Evolutionary conservation across 75 land plant genomes (phyloP), one percentile per base, ranked within the genome.

Genomic region (Isoetes taiwanensis): DNA sequence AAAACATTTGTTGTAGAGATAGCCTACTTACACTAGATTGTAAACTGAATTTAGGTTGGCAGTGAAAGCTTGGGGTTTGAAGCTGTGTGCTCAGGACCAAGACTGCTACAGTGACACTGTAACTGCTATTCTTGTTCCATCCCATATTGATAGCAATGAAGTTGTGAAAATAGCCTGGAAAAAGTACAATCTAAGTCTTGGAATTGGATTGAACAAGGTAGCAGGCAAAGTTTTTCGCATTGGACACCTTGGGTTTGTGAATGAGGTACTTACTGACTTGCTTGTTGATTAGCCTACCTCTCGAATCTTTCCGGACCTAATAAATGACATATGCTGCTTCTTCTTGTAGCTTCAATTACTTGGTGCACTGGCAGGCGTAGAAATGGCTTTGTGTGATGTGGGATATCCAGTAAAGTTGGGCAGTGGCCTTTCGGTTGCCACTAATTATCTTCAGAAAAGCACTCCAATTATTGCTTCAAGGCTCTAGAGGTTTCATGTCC

Each of bases 161-260:
- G 50, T 46, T 19, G 50, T 46, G 16, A 16, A 23, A 19, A n/a
- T 46, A 8, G 50, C 50, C 6, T 46, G 50, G 50, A 46, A n/a
- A 16, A 46, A 46, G n/a, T 46, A 46, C 50, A 16, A 46, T 23
- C 16, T 46, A 23, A 46, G 50, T n/a, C 16, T 46, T 46, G 50
- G 50, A 46, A 46, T 46, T 23, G 50, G 50, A 5, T 23, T 46
- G 6, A 46, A 46, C 50, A 46, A 46, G 50, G 50, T 46, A 4
- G 50, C 50, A 8, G 50, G 50, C 4, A 46, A 46, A 23, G 50
- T 46, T 19, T 46, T 46, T n/a, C 50, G 50, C 50, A 46, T 46
- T n/a, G 50, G 50, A 8, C 50, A 46, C 16, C 16, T 46, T 5
- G 50, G 50, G 4, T 46, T 46, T 23, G 4, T 46, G 4, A 46